Percentiles rank a stretch among this genome's conserved stretches.
Evolutionary conservation across 257 asterid genomes (phyloP).

Genomic region (Nicotiana attenuata): DNA sequence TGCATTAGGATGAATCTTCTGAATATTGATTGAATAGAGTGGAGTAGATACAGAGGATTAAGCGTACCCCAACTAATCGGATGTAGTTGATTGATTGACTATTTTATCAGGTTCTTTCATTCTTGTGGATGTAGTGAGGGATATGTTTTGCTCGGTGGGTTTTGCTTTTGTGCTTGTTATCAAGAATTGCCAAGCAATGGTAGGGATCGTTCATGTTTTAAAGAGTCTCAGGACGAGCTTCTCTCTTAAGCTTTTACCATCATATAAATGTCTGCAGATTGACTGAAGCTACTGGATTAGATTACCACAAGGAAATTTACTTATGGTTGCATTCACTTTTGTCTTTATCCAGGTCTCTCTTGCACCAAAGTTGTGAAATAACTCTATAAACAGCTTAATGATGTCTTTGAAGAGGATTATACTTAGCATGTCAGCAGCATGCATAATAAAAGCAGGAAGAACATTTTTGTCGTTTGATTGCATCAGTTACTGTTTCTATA

Average conservation of each 20-base stretch:
- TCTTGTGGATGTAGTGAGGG: neutral
- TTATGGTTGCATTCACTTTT: neutral
- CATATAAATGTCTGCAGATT: neutral
- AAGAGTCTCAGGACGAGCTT: neutral
- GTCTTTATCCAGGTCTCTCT: neutral
- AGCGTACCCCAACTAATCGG: neutral
- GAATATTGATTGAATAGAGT: neutral
- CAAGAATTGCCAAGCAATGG: neutral
- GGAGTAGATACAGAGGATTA: neutral
- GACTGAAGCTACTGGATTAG: neutral
- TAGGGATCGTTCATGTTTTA: neutral
- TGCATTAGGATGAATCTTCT: neutral
- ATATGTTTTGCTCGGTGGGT: neutral
- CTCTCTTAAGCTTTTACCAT: neutral
- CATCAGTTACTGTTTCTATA: neutral
- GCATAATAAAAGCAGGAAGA: neutral
- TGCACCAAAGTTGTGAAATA: neutral
- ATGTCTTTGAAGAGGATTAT: neutral
- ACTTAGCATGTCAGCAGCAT: neutral
- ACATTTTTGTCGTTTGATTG: neutral
- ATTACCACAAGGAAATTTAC: neutral
- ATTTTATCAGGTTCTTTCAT: neutral
- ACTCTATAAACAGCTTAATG: neutral
- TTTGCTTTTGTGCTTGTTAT: neutral
- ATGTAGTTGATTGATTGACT: neutral